phyloP scores from a whole-genome alignment of 2,329 filamentous ascomycete genomes.

The Penicillium sp. region DNA sequence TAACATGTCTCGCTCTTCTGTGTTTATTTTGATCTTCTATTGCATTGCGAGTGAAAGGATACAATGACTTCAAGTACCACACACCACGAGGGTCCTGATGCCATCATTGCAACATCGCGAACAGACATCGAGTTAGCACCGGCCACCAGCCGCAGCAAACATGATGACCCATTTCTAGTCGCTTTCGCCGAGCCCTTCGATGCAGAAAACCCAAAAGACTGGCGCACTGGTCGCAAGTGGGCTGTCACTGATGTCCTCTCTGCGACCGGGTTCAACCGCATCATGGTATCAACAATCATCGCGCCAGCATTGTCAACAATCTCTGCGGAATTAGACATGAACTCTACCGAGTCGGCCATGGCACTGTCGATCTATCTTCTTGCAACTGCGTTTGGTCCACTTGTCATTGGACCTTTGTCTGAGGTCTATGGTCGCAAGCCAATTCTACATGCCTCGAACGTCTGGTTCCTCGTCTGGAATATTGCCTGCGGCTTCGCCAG shows the following conservation, averaged over 20 bases:
- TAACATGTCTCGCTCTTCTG: too few relatives aligned
- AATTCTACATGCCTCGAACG: constrained; percentile 52
- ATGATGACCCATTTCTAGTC: constrained; percentile 22
- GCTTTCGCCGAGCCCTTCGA: constrained; percentile 51
- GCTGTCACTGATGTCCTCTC: constrained; percentile 54
- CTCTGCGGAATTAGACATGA: constrained; percentile 53
- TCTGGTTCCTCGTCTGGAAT: constrained; percentile 58
- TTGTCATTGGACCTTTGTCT: constrained; percentile 50
- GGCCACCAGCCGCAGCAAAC: constrained; percentile 10
- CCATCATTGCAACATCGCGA: background rate
- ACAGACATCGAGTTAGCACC: constrained; percentile 10
- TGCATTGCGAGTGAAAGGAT: too few relatives aligned
- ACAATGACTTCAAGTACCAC: background rate
- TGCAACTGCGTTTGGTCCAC: constrained; percentile 49
- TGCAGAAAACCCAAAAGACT: constrained; percentile 45
- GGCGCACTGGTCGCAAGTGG: constrained; percentile 57
- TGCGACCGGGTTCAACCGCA: constrained; percentile 59
- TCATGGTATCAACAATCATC: constrained; percentile 61
- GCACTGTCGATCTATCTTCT: constrained; percentile 54
- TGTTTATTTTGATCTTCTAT: too few relatives aligned
- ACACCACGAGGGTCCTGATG: background rate
- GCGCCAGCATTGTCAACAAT: constrained; percentile 53
- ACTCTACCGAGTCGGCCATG: constrained; percentile 37
- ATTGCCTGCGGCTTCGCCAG: constrained; percentile 53
- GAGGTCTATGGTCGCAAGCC: constrained; percentile 55